phyloP scores from a whole-genome alignment of 2,329 filamentous ascomycete species.

The Exophiala aquamarina region DNA sequence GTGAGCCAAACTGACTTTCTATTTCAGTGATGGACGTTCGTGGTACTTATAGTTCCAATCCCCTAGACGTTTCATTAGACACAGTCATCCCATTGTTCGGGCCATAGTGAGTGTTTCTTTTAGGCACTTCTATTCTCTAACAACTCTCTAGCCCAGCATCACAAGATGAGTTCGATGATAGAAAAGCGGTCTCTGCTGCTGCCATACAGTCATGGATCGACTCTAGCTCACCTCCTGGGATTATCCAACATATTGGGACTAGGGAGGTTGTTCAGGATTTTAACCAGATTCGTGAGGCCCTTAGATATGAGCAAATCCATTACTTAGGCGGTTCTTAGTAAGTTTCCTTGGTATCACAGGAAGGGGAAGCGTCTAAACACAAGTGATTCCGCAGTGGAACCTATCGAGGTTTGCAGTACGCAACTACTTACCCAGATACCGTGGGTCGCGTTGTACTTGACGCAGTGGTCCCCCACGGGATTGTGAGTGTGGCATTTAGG shows the following conservation, averaged over 20 bases:
- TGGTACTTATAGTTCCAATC: conserved; percentile 8
- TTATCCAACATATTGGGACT: conserved; percentile 7
- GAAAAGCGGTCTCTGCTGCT: background rate
- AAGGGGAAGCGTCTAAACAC: background rate
- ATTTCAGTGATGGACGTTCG: conserved; percentile 8
- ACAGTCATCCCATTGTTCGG: background rate
- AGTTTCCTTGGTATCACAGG: background rate
- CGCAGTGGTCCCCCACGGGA: conserved; percentile 2
- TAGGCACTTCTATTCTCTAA: background rate
- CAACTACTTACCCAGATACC: conserved; percentile 1
- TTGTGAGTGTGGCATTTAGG: conserved; percentile 1
- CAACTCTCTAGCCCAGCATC: conserved; percentile 3
- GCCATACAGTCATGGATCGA: conserved; percentile 1
- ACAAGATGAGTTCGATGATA: conserved; percentile 2
- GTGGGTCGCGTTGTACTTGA: conserved; percentile 6
- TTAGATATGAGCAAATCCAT: conserved; percentile 8
- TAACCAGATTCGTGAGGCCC: conserved; percentile 5
- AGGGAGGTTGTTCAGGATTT: conserved; percentile 8
- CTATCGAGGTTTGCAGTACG: conserved; percentile 8
- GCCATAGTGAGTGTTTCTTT: conserved; percentile 3
- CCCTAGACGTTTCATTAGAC: conserved; percentile 3
- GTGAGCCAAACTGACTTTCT: background rate
- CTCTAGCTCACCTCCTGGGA: background rate
- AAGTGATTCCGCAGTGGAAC: background rate
- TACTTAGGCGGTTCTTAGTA: conserved; percentile 6